Percentiles rank a stretch among this genome's conserved stretches.
These are phyloP conservation scores for Quercus suber DNA, from an alignment of 306 rosid genomes.

Conservation along the genomic window DNA sequence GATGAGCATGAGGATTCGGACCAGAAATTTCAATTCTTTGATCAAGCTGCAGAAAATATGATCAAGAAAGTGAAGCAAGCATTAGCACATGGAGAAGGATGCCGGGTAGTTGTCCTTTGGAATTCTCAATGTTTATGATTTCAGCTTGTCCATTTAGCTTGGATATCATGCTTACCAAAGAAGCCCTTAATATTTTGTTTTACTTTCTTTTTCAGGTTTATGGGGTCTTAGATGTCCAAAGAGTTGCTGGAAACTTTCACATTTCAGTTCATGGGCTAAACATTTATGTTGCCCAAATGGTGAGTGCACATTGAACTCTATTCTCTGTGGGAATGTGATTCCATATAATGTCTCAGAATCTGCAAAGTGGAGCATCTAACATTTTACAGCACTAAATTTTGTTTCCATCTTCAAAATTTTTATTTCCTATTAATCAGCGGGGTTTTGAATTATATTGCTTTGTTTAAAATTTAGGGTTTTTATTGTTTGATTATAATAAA, in stretches of 20 bases:
- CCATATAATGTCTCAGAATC: conserved; percentile 3
- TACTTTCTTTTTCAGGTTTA: conserved; percentile 61
- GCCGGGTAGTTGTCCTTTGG: conserved; percentile 58
- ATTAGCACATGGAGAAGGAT: conserved; percentile 65
- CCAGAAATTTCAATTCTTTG: conserved; percentile 54
- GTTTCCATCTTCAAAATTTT: neutral
- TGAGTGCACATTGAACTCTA: conserved; percentile 19
- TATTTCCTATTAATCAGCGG: neutral
- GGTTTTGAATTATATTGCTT: neutral
- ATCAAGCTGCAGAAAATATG: conserved; percentile 63
- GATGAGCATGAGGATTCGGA: conserved; percentile 61
- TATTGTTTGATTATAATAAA: neutral
- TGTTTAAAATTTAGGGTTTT: neutral
- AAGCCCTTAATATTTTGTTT: neutral
- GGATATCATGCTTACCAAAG: neutral
- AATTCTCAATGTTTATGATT: neutral
- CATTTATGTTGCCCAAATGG: conserved; percentile 93
- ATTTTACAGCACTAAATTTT: neutral
- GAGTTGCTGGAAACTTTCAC: conserved; percentile 96
- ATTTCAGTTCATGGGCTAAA: conserved; percentile 88
- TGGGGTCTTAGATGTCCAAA: conserved; percentile 92
- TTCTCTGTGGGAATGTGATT: neutral
- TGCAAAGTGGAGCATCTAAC: neutral
- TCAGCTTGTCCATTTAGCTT: neutral
- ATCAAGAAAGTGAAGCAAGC: conserved; percentile 82